Conservation (phyloP, 208 protist species). For the Giardia duodenalis region DNA sequence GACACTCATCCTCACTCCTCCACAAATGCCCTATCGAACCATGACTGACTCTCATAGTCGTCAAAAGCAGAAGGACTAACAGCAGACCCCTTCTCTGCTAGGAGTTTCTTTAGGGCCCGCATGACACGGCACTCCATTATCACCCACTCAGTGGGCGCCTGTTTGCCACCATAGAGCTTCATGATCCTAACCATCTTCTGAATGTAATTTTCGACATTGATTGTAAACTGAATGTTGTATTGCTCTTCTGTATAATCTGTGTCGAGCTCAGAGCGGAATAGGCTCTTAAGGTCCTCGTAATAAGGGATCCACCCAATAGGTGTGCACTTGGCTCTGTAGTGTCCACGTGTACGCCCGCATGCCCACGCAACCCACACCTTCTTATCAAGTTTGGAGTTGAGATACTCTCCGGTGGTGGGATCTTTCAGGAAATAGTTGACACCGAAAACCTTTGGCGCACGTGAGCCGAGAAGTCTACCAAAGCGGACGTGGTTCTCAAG, state of each 20-base stretch:
- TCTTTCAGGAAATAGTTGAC: too few relatives aligned
- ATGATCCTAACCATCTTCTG: background rate
- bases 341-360: background rate
- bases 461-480: background rate
- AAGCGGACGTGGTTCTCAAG: background rate
- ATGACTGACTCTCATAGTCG: too few relatives aligned
- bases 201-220: background rate
- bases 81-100: background rate
- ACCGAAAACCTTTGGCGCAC: background rate
- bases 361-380: background rate
- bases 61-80: background rate
- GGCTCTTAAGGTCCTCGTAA: background rate
- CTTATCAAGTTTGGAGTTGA: background rate
- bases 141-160: background rate
- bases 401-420: too few relatives aligned
- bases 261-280: background rate
- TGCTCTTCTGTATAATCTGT: background rate
- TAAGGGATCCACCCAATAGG: background rate
- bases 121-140: background rate
- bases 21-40: too few relatives aligned
- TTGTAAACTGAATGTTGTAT: background rate
- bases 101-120: background rate
- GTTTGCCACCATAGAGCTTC: background rate
- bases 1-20: too few relatives aligned
- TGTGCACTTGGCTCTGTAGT: background rate